Evolutionary conservation across 176 grass and related monocot species (phyloP).

Genomic region (Chrysopogon serrulatus): DNA sequence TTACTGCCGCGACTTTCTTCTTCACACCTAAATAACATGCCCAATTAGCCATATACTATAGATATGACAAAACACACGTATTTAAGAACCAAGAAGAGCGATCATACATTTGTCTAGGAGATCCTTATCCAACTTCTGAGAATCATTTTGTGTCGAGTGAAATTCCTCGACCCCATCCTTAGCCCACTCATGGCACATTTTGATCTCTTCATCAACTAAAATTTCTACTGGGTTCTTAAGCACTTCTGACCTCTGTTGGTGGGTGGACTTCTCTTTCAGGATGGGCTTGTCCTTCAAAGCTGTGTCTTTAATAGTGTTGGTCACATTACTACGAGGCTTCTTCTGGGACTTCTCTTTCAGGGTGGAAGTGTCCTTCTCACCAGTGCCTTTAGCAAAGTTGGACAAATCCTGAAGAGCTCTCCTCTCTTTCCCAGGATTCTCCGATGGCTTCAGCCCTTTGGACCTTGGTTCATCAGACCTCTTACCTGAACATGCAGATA

Average conservation of each 20-base stretch:
- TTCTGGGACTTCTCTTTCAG: not conserved
- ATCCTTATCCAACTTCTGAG: conserved; percentile 40
- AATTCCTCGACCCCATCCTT: conserved; percentile 44
- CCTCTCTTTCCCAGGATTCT: conserved; percentile 32
- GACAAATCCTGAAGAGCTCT: conserved; percentile 56
- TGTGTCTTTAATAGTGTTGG: conserved; percentile 23
- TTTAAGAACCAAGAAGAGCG: conserved; percentile 5
- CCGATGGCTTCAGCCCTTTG: conserved; percentile 48
- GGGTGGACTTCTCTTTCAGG: too few species aligned
- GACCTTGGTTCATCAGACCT: conserved; percentile 39
- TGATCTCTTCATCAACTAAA: too few species aligned
- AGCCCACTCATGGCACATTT: too few species aligned
- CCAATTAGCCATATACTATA: not conserved
- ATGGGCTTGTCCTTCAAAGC: conserved; percentile 52
- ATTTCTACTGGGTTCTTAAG: too few species aligned
- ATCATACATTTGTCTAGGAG: conserved; percentile 34
- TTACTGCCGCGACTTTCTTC: conserved; percentile 53
- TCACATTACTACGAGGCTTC: conserved; percentile 34
- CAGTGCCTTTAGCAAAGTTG: conserved; percentile 17
- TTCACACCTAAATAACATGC: conserved; percentile 41
- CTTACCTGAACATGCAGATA: too few species aligned
- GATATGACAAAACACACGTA: not conserved
- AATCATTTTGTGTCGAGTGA: conserved; percentile 52
- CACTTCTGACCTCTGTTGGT: too few species aligned
- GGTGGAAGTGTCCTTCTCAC: not conserved